Conservation (phyloP, 495 filamentous ascomycete genomes). For the Penicillium pancosmium region DNA sequence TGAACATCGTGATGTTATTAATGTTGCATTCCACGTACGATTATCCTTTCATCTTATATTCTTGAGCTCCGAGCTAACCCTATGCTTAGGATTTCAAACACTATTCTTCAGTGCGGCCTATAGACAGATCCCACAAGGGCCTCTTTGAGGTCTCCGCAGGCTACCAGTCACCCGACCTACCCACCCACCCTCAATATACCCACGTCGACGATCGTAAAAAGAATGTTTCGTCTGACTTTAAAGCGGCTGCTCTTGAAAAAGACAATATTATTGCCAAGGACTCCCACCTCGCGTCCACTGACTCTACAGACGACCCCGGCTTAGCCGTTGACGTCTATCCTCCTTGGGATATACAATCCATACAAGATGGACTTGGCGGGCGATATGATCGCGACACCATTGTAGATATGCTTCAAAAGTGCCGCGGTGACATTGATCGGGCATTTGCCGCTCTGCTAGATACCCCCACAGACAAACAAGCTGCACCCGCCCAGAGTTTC, state of each 20-base stretch:
- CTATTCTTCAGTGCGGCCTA: conserved; percentile 71
- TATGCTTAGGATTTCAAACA: conserved; percentile 59
- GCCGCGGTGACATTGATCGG: conserved; percentile 60
- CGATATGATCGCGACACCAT: conserved; percentile 57
- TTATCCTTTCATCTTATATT: conserved; percentile 2
- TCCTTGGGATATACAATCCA: conserved; percentile 66
- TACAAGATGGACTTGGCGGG: conserved; percentile 59
- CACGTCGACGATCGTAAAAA: not conserved
- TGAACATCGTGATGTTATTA: conserved; percentile 46
- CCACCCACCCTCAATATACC: not conserved
- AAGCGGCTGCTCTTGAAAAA: conserved; percentile 5
- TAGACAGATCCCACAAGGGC: conserved; percentile 61
- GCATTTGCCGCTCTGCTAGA: conserved; percentile 61
- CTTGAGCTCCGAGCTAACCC: not conserved
- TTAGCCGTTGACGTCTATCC: conserved; percentile 41
- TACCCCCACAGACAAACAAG: conserved; percentile 28
- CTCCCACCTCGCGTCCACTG: not conserved
- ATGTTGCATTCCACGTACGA: conserved; percentile 77
- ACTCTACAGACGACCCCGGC: conserved; percentile 24
- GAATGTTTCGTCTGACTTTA: not conserved
- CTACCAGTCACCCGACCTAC: not conserved
- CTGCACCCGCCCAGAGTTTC: conserved; percentile 30
- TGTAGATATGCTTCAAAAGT: conserved; percentile 59
- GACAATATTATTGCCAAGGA: conserved; percentile 6
- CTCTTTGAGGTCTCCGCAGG: conserved; percentile 35